Evolutionary conservation across 129 eudicot species (phyloP).

Genomic region (Flaveria trinervia): DNA sequence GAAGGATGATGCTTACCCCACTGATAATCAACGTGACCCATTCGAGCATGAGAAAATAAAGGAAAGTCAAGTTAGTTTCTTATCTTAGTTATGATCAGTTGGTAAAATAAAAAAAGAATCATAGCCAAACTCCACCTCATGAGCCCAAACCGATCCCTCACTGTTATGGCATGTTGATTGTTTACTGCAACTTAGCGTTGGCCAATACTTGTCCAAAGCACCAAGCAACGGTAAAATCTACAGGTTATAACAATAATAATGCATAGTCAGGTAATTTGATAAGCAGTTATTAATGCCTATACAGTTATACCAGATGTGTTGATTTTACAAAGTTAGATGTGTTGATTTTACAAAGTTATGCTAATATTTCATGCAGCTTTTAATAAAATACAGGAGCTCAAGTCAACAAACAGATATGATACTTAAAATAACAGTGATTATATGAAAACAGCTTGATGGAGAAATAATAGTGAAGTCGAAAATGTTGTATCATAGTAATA

Average conservation of each 20-base stretch:
- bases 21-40: constrained; percentile 46
- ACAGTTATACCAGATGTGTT: no score
- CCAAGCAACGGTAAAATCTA: constrained; percentile 69
- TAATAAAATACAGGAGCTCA: background rate
- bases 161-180: constrained; percentile 67
- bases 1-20: constrained; percentile 74
- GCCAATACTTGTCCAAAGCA: constrained; percentile 80
- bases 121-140: constrained; percentile 59
- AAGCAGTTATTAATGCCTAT: background rate
- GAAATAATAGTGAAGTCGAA: background rate
- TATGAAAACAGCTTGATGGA: background rate
- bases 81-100: background rate
- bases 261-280: constrained; percentile 14
- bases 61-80: constrained; percentile 47
- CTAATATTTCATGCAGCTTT: background rate
- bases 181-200: constrained; percentile 74
- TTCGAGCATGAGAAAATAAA: constrained; percentile 39
- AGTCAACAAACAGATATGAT: constrained; percentile 1
- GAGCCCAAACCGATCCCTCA: constrained; percentile 90
- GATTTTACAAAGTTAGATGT: no score
- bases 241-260: constrained; percentile 22
- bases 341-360: no score
- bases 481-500: background rate
- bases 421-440: background rate
- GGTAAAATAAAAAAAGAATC: constrained; percentile 2